Evolutionary conservation across 2,329 filamentous ascomycete species (phyloP), one percentile per base, ranked within the genome.

Genomic region (Cladophialophora immunda): DNA sequence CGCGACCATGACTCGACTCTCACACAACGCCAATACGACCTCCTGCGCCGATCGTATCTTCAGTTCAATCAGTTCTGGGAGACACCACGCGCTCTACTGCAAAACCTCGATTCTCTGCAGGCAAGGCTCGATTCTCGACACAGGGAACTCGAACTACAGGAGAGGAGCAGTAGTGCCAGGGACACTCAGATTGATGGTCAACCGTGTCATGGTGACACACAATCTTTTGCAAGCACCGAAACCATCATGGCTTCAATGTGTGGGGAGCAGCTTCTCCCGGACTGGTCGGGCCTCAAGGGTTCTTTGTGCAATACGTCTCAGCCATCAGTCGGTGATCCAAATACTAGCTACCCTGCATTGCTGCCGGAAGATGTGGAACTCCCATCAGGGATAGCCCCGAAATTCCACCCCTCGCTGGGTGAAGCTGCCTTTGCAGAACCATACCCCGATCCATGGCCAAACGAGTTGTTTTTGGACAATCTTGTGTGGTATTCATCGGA

Each of bases 61-160:
- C 69, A 66, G 41, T 77, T 71, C 29, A 67, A 72, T 19, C 30
- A 57, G 19, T 76, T 75, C 65, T 77, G 74, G 75, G 71, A 71
- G 15, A 73, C 72, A 15, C 67, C 73, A 52, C 73, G 71, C 2
- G 72, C 75, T 8, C 52, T 77, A 13, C 70, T 75, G 65, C 70
- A 75, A 64, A 76, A 75, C 50, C 60, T 77, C 1, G 74, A 75
- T 30, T 59, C 68, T 1, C 64, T 76, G 1, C 74, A 75, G n/a
- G 30, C 63, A 29, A 47, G 50, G n/a, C 56, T 56, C 36, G 36
- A 41, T 17, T 34, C 19, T 9, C 62, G 62, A 30, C 62, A 58
- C 15, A 58, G 56, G 11, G 62, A 64, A 11, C 30, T 64, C 62
- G 54, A 58, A 27, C 5, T 54, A 38, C 30, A 41, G 29, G 15